These are phyloP conservation scores for Russula brevipes DNA, from an alignment of 768 basidiomycete genomes.

Conservation along the genomic window DNA sequence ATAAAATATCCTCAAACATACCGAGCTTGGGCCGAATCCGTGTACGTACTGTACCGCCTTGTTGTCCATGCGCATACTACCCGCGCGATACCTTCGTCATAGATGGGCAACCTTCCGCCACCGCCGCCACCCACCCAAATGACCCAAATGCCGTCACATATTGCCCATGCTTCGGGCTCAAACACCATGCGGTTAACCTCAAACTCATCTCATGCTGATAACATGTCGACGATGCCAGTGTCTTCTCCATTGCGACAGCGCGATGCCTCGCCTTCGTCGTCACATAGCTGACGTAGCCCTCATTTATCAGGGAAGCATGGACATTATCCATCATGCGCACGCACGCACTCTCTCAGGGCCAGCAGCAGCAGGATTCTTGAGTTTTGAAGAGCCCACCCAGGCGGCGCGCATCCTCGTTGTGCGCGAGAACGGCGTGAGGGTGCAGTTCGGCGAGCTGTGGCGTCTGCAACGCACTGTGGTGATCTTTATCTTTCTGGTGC, in stretches of 20 bases:
- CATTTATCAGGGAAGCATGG: constrained; percentile 5
- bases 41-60: too few relatives aligned
- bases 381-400: constrained; percentile 48
- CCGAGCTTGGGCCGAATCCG: too few relatives aligned
- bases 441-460: constrained; percentile 67
- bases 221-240: constrained; percentile 10
- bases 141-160: background rate
- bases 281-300: constrained; percentile 3
- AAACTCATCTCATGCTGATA: constrained; percentile 14
- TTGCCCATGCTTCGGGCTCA: background rate
- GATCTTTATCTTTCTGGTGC: constrained; percentile 79
- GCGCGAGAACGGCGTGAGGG: constrained; percentile 58
- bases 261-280: constrained; percentile 17
- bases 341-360: constrained; percentile 28
- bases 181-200: constrained; percentile 6
- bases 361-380: constrained; percentile 49
- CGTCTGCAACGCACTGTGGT: constrained; percentile 57
- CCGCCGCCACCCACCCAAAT: background rate
- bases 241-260: constrained; percentile 10
- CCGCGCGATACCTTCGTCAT: background rate
- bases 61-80: background rate
- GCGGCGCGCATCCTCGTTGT: constrained; percentile 62
- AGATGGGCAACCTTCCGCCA: background rate
- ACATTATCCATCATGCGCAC: constrained; percentile 8
- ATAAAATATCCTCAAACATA: too few relatives aligned